These are phyloP conservation scores for Cryptosporidium ubiquitum DNA, from an alignment of 169 alveolate species.

Conservation along the genomic window DNA sequence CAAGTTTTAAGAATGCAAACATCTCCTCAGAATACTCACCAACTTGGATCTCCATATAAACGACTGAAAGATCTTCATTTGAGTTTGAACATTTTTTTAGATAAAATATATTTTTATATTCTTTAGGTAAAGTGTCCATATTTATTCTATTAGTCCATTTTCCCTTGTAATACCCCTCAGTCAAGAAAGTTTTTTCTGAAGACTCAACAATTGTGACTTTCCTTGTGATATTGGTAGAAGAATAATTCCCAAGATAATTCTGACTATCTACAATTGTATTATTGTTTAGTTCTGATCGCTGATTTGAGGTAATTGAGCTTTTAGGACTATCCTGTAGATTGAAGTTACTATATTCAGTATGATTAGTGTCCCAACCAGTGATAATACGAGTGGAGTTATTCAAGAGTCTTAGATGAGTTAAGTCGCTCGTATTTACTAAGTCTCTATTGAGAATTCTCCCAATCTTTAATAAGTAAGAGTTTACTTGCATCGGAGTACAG, in stretches of 20 bases:
- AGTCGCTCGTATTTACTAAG: not conserved
- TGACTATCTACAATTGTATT: not conserved
- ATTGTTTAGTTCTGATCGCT: not conserved
- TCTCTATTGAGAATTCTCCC: constrained; percentile 14
- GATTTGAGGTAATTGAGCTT: not conserved
- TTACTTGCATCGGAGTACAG: constrained; percentile 66
- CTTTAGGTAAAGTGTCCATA: constrained; percentile 14
- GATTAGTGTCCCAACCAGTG: too few relatives aligned
- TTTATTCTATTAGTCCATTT: constrained; percentile 22
- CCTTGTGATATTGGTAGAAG: not conserved
- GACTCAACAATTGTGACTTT: not conserved
- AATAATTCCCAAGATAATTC: not conserved
- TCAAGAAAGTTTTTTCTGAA: constrained; percentile 2
- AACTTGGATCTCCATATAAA: constrained; percentile 2
- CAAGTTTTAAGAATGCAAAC: constrained; percentile 10
- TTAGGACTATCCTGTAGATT: too few relatives aligned
- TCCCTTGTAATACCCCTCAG: constrained; percentile 36
- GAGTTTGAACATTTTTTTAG: constrained; percentile 20
- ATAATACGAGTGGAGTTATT: not conserved
- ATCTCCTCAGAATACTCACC: constrained; percentile 15
- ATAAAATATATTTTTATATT: constrained; percentile 2
- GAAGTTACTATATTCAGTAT: too few relatives aligned
- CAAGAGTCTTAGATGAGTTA: not conserved
- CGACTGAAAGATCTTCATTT: constrained; percentile 17
- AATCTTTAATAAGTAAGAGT: constrained; percentile 22